Evolutionary conservation across 2,329 filamentous ascomycete genomes (phyloP).

Genomic region (Aspergillus sp.): DNA sequence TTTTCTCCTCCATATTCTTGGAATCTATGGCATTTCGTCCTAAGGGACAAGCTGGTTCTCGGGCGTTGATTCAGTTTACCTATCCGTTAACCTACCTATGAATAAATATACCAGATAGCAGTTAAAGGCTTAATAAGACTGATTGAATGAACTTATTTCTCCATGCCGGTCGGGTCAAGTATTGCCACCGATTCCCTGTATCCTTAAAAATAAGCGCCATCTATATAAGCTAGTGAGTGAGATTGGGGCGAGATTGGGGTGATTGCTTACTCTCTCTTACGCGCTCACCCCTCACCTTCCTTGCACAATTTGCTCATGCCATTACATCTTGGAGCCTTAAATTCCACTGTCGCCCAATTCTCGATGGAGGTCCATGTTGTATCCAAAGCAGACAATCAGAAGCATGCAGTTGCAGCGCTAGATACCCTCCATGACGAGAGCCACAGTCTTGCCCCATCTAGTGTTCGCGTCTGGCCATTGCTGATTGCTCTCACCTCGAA

Average conservation of each 20-base stretch:
- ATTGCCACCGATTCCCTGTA: no score
- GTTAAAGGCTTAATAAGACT: neutral
- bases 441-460: conserved; percentile 4
- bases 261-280: no score
- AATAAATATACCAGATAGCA: neutral
- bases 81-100: neutral
- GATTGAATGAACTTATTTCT: neutral
- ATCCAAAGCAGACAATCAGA: conserved; percentile 6
- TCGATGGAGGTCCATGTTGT: conserved; percentile 7
- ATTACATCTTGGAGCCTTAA: no score
- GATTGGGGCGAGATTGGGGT: no score
- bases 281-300: no score
- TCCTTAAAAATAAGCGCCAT: no score
- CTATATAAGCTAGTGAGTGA: no score
- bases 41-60: neutral
- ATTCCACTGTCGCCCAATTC: no score
- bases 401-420: conserved; percentile 6
- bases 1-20: neutral
- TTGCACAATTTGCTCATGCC: no score
- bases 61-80: neutral
- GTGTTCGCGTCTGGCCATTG: conserved; percentile 11
- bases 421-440: neutral
- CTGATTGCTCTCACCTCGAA: conserved; percentile 15
- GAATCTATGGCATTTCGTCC: neutral
- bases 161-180: no score